Percentiles rank a stretch among this genome's conserved stretches.
Conservation (phyloP, 2,329 filamentous ascomycete genomes). For the Colletotrichum limetticola region DNA sequence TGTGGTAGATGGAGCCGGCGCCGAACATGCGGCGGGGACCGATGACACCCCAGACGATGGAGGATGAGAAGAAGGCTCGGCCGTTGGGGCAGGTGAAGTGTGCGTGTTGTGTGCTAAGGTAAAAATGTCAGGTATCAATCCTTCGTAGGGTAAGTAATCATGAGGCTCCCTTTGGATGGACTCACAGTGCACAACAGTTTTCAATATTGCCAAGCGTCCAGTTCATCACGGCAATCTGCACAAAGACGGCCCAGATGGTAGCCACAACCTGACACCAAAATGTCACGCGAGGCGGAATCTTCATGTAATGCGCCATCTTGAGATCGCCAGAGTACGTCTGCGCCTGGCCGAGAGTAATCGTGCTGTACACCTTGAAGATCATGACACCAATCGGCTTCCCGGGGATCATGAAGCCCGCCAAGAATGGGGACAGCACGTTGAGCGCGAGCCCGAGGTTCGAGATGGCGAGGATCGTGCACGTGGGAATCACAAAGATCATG, state of each 20-base stretch:
- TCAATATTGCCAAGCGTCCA: slow-evolving; percentile 55
- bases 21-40: slow-evolving; percentile 67
- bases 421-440: slow-evolving; percentile 60
- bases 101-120: slow-evolving; percentile 52
- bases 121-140: neutral
- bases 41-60: slow-evolving; percentile 67
- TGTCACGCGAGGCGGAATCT: slow-evolving; percentile 66
- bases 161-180: no score
- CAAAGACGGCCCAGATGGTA: slow-evolving; percentile 54
- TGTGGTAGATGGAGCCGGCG: slow-evolving; percentile 44
- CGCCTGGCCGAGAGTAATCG: slow-evolving; percentile 40
- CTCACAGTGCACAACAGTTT: slow-evolving; percentile 49
- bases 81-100: slow-evolving; percentile 53
- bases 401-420: slow-evolving; percentile 62
- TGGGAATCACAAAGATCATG: slow-evolving; percentile 55
- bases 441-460: slow-evolving; percentile 44
- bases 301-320: slow-evolving; percentile 60
- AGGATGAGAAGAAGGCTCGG: slow-evolving; percentile 60
- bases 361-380: slow-evolving; percentile 46
- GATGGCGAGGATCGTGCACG: slow-evolving; percentile 42
- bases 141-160: neutral
- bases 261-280: slow-evolving; percentile 72
- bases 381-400: slow-evolving; percentile 50
- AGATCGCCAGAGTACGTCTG: slow-evolving; percentile 55
- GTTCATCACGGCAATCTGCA: slow-evolving; percentile 52